Evolutionary conservation across 495 filamentous ascomycete genomes (phyloP).

Genomic region (Tuber melanosporum): DNA sequence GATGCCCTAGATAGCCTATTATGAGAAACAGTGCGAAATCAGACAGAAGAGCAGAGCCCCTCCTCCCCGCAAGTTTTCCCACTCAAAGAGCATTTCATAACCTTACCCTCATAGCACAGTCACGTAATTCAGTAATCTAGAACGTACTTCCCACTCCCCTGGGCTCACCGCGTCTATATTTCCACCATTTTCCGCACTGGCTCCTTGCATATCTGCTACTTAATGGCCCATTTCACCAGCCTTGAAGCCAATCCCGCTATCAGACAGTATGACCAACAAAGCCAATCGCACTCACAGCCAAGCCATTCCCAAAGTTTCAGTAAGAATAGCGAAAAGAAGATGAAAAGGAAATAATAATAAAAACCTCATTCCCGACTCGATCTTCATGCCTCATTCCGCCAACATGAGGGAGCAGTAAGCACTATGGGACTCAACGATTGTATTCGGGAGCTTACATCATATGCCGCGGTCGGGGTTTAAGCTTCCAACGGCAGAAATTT

Average conservation of each 20-base stretch:
- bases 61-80: neutral
- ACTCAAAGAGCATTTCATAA: slow-evolving; percentile 1
- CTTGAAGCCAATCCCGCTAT: neutral
- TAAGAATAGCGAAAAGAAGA: neutral
- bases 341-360: neutral
- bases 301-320: neutral
- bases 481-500: neutral
- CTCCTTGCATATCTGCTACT: neutral
- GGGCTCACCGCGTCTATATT: neutral
- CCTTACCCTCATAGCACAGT: neutral
- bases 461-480: neutral
- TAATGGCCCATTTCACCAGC: neutral
- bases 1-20: neutral
- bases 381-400: neutral
- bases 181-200: neutral
- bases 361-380: neutral
- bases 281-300: neutral
- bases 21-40: neutral
- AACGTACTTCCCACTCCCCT: neutral
- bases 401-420: neutral
- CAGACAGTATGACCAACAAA: neutral
- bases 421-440: neutral
- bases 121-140: neutral
- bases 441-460: neutral
- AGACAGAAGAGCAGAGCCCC: neutral